phyloP scores from a whole-genome alignment of 2,329 filamentous ascomycete genomes.

The Neofusicoccum sp. region DNA sequence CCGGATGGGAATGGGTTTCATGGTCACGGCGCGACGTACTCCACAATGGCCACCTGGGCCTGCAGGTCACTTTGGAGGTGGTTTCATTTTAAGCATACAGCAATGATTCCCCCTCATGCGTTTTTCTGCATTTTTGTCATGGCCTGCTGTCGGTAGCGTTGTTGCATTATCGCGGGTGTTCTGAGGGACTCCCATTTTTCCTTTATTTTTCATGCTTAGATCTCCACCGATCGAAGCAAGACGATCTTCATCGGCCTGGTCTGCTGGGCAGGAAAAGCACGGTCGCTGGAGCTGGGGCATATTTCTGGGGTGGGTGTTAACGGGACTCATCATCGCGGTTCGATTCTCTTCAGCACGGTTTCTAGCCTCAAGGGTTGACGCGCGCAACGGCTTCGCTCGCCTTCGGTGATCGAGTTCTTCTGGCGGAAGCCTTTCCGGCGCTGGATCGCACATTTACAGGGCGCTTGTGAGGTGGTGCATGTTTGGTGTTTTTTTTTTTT shows the following conservation, averaged over 20 bases:
- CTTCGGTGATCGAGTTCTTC: background rate
- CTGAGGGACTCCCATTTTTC: slow-evolving; percentile 13
- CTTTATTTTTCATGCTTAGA: slow-evolving; percentile 9
- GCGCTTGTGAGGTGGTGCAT: slow-evolving; percentile 12
- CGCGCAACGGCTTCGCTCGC: background rate
- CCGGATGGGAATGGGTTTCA: slow-evolving; percentile 38
- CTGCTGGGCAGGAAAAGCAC: slow-evolving; percentile 18
- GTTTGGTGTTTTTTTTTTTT: slow-evolving; percentile 6
- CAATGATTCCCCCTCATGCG: slow-evolving; percentile 45
- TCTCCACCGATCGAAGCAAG: slow-evolving; percentile 7
- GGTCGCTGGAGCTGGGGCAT: slow-evolving; percentile 15
- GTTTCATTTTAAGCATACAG: slow-evolving; percentile 43
- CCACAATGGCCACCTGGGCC: slow-evolving; percentile 25
- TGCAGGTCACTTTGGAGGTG: slow-evolving; percentile 35
- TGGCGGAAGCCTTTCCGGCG: slow-evolving; percentile 2
- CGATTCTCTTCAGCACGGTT: slow-evolving; percentile 4
- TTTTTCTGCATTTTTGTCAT: slow-evolving; percentile 23
- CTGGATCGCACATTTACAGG: slow-evolving; percentile 18
- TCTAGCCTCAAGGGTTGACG: background rate
- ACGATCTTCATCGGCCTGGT: slow-evolving; percentile 17
- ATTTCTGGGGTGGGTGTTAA: slow-evolving; percentile 9
- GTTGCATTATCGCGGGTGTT: slow-evolving; percentile 20
- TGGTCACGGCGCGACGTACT: slow-evolving; percentile 19
- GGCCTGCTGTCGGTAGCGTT: slow-evolving; percentile 15
- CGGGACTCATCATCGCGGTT: slow-evolving; percentile 9